Conservation (phyloP, 2,329 filamentous ascomycete genomes). For the Trichoderma simmonsii region DNA sequence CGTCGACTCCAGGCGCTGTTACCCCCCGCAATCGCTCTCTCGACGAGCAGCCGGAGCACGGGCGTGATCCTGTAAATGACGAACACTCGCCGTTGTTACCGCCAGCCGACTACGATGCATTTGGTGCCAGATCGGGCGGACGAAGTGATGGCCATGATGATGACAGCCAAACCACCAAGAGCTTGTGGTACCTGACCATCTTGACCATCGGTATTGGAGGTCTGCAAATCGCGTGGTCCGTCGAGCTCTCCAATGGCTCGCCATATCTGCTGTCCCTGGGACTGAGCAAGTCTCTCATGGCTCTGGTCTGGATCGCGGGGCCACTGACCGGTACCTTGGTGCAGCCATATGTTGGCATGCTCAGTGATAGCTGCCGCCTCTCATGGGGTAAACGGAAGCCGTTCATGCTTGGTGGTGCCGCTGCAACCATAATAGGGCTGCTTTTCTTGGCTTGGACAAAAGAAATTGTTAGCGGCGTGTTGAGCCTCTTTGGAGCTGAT, state of each 20-base stretch:
- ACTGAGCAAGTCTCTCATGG: constrained; percentile 78
- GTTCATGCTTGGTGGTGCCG: constrained; percentile 70
- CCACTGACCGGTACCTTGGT: constrained; percentile 75
- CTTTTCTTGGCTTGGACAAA: constrained; percentile 71
- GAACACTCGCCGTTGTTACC: constrained; percentile 34
- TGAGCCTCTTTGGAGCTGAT: constrained; percentile 69
- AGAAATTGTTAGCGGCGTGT: constrained; percentile 66
- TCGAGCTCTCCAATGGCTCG: constrained; percentile 90
- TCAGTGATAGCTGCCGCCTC: constrained; percentile 73
- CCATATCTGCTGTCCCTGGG: constrained; percentile 77
- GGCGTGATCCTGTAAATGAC: constrained; percentile 17
- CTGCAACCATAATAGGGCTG: constrained; percentile 64
- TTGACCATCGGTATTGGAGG: constrained; percentile 85
- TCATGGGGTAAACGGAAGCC: constrained; percentile 77
- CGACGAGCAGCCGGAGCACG: constrained; percentile 22
- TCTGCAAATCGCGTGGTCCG: constrained; percentile 92
- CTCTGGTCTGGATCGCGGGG: constrained; percentile 80
- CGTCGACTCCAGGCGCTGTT: constrained; percentile 6
- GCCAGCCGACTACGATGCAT: constrained; percentile 11
- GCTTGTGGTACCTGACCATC: constrained; percentile 78
- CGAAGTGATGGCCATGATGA: constrained; percentile 23
- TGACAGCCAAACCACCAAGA: constrained; percentile 64
- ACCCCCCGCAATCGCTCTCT: constrained; percentile 20
- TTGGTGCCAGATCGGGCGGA: constrained; percentile 14
- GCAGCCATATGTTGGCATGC: constrained; percentile 78